phyloP scores from a whole-genome alignment of 2,329 filamentous ascomycete species.

The Aspergillus felis region DNA sequence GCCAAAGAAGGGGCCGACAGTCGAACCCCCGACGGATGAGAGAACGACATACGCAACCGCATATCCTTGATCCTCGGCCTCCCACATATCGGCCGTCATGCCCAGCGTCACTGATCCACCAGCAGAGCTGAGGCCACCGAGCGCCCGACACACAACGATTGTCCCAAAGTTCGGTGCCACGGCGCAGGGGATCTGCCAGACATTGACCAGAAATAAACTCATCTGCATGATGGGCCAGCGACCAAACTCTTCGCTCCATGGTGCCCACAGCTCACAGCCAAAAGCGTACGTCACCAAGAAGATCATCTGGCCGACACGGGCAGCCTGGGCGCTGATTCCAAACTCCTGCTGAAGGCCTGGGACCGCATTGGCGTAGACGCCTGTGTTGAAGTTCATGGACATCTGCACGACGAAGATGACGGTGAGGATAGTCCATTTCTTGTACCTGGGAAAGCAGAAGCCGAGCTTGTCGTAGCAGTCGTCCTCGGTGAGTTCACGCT shows the following conservation, averaged over 20 bases:
- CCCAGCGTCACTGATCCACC: conserved; percentile 70
- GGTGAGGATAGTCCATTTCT: conserved; percentile 69
- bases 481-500: conserved; percentile 32
- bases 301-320: conserved; percentile 69
- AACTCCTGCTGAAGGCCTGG: conserved; percentile 65
- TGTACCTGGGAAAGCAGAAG: conserved; percentile 56
- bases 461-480: conserved; percentile 66
- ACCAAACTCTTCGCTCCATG: conserved; percentile 80
- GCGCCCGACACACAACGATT: conserved; percentile 63
- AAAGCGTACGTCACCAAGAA: conserved; percentile 79
- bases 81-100: conserved; percentile 72
- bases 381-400: conserved; percentile 77
- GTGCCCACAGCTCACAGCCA: conserved; percentile 83
- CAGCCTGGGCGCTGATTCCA: conserved; percentile 62
- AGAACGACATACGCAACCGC: conserved; percentile 74
- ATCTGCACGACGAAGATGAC: conserved; percentile 70
- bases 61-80: conserved; percentile 67
- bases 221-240: conserved; percentile 71
- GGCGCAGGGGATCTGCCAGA: conserved; percentile 70
- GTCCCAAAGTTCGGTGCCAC: conserved; percentile 69
- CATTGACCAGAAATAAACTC: conserved; percentile 70
- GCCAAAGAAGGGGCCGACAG: conserved; percentile 73
- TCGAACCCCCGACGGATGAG: conserved; percentile 72
- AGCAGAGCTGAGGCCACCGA: conserved; percentile 67
- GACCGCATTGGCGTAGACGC: conserved; percentile 67